Evolutionary conservation across 768 basidiomycete species (phyloP).

Genomic region (Gloeostereum incarnatum): DNA sequence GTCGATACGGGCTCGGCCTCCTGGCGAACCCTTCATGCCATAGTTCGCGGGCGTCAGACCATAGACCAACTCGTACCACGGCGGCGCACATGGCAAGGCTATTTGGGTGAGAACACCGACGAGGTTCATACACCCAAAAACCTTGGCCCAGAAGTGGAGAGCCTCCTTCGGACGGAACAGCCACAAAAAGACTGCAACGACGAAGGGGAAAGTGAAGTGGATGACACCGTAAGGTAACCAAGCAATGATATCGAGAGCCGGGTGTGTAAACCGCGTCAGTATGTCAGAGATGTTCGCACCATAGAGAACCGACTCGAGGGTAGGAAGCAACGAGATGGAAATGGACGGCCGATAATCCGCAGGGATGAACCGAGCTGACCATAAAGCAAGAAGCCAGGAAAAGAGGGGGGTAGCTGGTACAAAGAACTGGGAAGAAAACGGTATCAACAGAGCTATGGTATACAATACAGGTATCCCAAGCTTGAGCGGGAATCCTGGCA

Average conservation of each 20-base stretch:
- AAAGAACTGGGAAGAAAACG: slow-evolving; percentile 87
- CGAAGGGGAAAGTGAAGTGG: slow-evolving; percentile 83
- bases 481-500: slow-evolving; percentile 63
- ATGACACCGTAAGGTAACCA: slow-evolving; percentile 97
- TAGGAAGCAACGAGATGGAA: slow-evolving; percentile 88
- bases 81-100: slow-evolving; percentile 85
- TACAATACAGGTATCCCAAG: slow-evolving; percentile 72
- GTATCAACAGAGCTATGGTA: slow-evolving; percentile 60
- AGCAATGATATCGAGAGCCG: slow-evolving; percentile 84
- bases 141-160: slow-evolving; percentile 76
- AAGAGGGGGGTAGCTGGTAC: slow-evolving; percentile 82
- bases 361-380: slow-evolving; percentile 82
- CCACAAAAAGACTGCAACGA: slow-evolving; percentile 83
- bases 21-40: slow-evolving; percentile 84
- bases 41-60: slow-evolving; percentile 95
- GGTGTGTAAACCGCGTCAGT: slow-evolving; percentile 90
- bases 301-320: slow-evolving; percentile 90
- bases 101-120: slow-evolving; percentile 84
- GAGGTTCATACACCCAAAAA: slow-evolving; percentile 92
- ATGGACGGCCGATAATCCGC: slow-evolving; percentile 66
- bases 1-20: slow-evolving; percentile 90
- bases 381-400: slow-evolving; percentile 80
- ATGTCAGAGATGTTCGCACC: slow-evolving; percentile 98
- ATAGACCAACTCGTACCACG: slow-evolving; percentile 97
- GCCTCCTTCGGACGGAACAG: slow-evolving; percentile 77